Conservation (phyloP, 768 basidiomycete genomes). For the Clitopilus hobsonii region DNA sequence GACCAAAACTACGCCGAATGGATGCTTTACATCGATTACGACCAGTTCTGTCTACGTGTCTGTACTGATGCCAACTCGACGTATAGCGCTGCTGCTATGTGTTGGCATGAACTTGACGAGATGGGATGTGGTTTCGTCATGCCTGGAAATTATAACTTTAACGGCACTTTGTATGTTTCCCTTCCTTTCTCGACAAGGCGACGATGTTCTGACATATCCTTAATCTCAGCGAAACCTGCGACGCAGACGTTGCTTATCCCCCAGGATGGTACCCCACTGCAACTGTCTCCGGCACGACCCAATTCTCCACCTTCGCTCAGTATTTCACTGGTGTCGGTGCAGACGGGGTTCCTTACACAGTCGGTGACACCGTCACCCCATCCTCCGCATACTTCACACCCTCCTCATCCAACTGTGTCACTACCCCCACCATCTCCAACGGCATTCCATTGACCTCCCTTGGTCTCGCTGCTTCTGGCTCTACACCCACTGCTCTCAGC, state of each 20-base stretch:
- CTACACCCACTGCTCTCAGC: slow-evolving; percentile 8
- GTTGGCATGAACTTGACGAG: slow-evolving; percentile 41
- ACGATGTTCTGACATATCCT: background rate
- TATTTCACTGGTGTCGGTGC: slow-evolving; percentile 32
- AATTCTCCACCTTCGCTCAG: slow-evolving; percentile 40
- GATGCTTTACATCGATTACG: slow-evolving; percentile 35
- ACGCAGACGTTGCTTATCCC: slow-evolving; percentile 41
- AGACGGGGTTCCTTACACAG: slow-evolving; percentile 30
- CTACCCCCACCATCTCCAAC: slow-evolving; percentile 31
- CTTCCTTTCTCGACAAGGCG: background rate
- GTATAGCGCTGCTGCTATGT: slow-evolving; percentile 36
- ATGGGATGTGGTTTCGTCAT: slow-evolving; percentile 43
- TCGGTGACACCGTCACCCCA: slow-evolving; percentile 35
- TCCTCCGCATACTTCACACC: slow-evolving; percentile 28
- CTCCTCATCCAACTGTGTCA: slow-evolving; percentile 34
- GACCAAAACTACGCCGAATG: slow-evolving; percentile 35
- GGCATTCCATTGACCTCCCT: slow-evolving; percentile 27
- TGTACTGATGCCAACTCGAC: slow-evolving; percentile 41
- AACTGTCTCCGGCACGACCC: slow-evolving; percentile 28
- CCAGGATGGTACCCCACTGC: slow-evolving; percentile 43
- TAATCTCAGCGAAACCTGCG: slow-evolving; percentile 30
- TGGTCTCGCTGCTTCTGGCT: slow-evolving; percentile 14
- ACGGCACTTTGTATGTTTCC: slow-evolving; percentile 34
- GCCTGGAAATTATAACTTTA: slow-evolving; percentile 40
- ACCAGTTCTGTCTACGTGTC: slow-evolving; percentile 36